Evolutionary conservation across 179 eudicot species (phyloP), one percentile per base, ranked within the genome.

Genomic region (Spergularia azorica): DNA sequence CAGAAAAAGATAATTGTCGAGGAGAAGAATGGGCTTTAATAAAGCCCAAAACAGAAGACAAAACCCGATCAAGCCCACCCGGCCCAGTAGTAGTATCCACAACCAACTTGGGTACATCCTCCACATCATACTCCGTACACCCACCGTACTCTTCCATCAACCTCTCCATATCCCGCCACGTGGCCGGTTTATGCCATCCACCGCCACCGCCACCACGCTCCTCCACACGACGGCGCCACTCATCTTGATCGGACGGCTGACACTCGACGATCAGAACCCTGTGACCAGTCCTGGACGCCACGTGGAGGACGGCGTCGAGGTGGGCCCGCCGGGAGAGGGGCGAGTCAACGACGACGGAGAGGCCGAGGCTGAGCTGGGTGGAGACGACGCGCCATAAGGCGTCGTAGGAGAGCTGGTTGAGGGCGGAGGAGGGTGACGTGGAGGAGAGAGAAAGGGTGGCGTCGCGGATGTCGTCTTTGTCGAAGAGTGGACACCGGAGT

Each of bases 391-490:
- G 82, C 76, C 77, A 85, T 65, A 83, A 76, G 67, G 86, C 83
- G 39, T 79, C 86, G 76, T 85, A 85, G 65, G 88, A 79, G 70
- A 87, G 79, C 72, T 88, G 81, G 83, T 93, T 91, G 38, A 81
- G 63, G 17, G 72, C 38, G n/a, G 70, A 0, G 41, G 85, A 6
- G 12, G 89, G 55, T 39, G 85, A 2, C 68, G 80, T n/a, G 57
- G 79, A 10, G 79, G 73, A n/a, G 83, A 77, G 81, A 39, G 82
- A 9, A 61, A 72, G 18, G 9, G 94, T 86, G 71, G 86, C 85
- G 71, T 84, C 92, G 9, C 88, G 88, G 76, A 88, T 81, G 76
- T 93, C 94, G 88, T 93, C 97, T 75, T 91, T 90, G 87, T 91
- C 96, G 56, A 93, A 32, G 50, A 93, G 86, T 3, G 96, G 94